phyloP scores from a whole-genome alignment of 2,329 filamentous ascomycete genomes.

The Aphanocladium album region DNA sequence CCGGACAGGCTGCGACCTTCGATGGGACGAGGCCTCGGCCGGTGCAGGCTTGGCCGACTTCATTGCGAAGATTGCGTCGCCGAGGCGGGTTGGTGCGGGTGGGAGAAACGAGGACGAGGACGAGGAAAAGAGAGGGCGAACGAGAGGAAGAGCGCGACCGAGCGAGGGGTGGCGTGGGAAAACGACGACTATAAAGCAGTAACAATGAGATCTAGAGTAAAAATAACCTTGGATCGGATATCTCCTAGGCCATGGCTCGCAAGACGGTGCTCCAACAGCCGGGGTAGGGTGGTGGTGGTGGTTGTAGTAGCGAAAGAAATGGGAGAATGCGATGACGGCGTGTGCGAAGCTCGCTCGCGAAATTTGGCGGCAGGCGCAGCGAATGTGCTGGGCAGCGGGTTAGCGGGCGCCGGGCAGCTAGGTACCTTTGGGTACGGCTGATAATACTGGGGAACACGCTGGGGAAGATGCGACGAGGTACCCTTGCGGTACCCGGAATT shows the following conservation, averaged over 20 bases:
- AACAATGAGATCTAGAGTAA: conserved; percentile 5
- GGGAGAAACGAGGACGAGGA: conserved; percentile 12
- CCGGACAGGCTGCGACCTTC: conserved; percentile 59
- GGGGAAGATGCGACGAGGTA: neutral
- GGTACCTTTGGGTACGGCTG: neutral
- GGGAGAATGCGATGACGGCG: conserved; percentile 11
- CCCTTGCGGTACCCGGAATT: neutral
- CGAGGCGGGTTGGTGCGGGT: conserved; percentile 5
- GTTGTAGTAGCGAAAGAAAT: conserved; percentile 7
- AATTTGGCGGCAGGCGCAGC: conserved; percentile 12
- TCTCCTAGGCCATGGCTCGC: conserved; percentile 18
- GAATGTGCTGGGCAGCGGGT: neutral
- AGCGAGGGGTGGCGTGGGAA: conserved; percentile 14
- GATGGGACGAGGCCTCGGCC: conserved; percentile 42
- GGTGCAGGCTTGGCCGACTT: conserved; percentile 49
- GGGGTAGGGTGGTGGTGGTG: neutral
- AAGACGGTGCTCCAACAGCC: conserved; percentile 3
- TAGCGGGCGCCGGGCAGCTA: neutral
- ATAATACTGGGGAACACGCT: neutral
- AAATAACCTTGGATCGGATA: conserved; percentile 14
- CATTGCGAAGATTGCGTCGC: conserved; percentile 34
- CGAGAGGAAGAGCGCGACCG: conserved; percentile 8
- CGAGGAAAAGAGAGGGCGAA: neutral
- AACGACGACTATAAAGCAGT: neutral
- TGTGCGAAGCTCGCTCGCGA: conserved; percentile 10